phyloP scores from a whole-genome alignment of 148 eudicot species.

The Arctostaphylos glauca region DNA sequence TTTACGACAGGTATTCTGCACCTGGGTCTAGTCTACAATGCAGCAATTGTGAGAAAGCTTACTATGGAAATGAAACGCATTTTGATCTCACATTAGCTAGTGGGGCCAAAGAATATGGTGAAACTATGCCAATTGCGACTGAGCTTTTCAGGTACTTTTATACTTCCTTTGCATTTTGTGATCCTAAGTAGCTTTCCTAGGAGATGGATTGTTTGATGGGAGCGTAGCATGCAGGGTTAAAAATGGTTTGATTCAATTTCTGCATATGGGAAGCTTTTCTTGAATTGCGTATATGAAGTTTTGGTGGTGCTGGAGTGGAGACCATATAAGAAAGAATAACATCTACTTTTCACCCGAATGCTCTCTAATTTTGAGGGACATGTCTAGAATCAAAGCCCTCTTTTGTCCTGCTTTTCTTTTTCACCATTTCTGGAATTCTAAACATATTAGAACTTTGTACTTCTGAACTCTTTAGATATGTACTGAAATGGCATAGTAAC shows the following conservation, averaged over 20 bases:
- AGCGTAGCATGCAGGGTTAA: too few relatives aligned
- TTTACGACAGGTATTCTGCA: conserved; percentile 45
- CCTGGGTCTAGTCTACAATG: conserved; percentile 45
- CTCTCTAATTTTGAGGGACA: too few relatives aligned
- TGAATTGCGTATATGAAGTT: too few relatives aligned
- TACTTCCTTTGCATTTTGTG: not conserved
- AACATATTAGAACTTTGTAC: not conserved
- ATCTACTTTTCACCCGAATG: not conserved
- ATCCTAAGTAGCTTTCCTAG: not conserved
- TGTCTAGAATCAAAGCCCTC: not conserved
- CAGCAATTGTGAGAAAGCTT: conserved; percentile 54
- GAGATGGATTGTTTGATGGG: too few relatives aligned
- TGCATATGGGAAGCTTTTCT: too few relatives aligned
- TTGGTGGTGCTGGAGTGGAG: too few relatives aligned
- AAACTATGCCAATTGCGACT: conserved; percentile 56
- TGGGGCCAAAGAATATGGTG: conserved; percentile 61
- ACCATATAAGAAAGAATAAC: not conserved
- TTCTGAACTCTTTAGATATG: not conserved
- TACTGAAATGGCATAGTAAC: not conserved
- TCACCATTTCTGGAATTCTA: not conserved
- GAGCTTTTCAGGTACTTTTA: conserved; percentile 82
- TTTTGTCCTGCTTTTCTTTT: not conserved
- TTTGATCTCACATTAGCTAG: conserved; percentile 65
- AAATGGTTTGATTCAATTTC: too few relatives aligned
- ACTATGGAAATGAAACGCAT: conserved; percentile 48